A percentile compares a stretch with the other conserved stretches of the same genome.
Conservation (phyloP, 2,329 filamentous ascomycete genomes). For the Pseudogymnoascus sp. region DNA sequence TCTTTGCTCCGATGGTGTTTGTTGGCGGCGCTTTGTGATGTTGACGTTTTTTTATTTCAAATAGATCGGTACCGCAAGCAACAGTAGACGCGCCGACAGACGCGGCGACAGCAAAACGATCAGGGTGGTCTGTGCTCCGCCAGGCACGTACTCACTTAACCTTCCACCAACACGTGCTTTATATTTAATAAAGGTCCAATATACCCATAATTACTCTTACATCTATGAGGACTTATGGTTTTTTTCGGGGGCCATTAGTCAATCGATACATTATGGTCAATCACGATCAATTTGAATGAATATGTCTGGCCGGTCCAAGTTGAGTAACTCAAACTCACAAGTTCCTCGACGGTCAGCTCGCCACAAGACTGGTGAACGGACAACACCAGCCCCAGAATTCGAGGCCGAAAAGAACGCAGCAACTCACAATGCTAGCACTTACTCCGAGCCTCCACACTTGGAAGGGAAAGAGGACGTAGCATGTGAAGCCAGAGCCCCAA, state of each 20-base stretch:
- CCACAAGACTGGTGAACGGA: background rate
- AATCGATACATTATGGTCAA: background rate
- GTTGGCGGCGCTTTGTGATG: slow-evolving; percentile 6
- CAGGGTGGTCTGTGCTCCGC: background rate
- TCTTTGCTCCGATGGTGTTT: background rate
- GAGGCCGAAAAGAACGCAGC: background rate
- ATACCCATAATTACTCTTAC: background rate
- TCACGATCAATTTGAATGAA: background rate
- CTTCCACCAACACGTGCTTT: background rate
- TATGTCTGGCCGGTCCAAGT: slow-evolving; percentile 1
- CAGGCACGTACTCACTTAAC: background rate
- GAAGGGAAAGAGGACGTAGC: background rate
- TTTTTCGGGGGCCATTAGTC: background rate
- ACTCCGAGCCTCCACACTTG: background rate
- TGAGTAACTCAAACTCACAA: slow-evolving; percentile 4
- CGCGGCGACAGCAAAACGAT: slow-evolving; percentile 3
- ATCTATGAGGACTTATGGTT: background rate
- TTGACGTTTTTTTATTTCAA: slow-evolving; percentile 3
- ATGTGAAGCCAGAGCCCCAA: background rate
- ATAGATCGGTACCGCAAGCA: background rate
- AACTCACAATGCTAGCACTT: background rate
- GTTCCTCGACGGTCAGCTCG: background rate
- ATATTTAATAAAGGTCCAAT: background rate
- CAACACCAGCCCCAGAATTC: background rate
- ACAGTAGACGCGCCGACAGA: slow-evolving; percentile 1